Base-by-base conservation (phyloP, 2,329 filamentous ascomycete species). In the Pseudopithomyces maydicus region DNA sequence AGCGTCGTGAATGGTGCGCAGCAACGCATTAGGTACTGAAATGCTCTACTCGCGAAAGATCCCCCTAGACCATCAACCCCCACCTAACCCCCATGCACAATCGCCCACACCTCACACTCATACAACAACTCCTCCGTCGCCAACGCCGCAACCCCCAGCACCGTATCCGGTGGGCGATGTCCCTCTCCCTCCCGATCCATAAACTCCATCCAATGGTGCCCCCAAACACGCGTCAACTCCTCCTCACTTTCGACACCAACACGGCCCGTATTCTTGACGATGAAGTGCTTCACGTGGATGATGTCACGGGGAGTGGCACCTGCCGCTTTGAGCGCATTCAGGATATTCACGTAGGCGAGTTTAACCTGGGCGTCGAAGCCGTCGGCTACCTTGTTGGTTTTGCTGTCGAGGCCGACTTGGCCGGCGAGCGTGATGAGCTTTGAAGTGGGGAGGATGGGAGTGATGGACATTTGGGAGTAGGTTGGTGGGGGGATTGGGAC, bases 131-230 rank as follows among this genome's bases (percentile, higher is more conserved):
- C 63, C 36, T 66, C 65, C 57, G 63, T 65, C 26, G 73, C 71
- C 55, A 76, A 56, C 48, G 65, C 66, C 15, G 72, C 71, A 45
- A 76, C 73, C 0, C 73, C 73, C 3, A 76, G 33, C 6, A 76
- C 73, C 6, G 73, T 75, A 54, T 75, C 73, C n/a, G 73, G 73
- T 3, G 73, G 73, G 41, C 68, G 64, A 57, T 76, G 72, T 12
- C 73, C 72, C 12, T 66, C 62, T 4, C 54, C 69, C 4, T 74
- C 64, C 19, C 57, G 51, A 47, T 76, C 70, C 74, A 75, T 74
- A 42, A 72, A 76, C 29, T 73, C 63, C 2, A 70, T 71, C 74
- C 74, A 76, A 7, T 66, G 39, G 2, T 70, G 59, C 23, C 63
- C 72, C 74, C 73, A 75, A 1, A 70, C 74, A 8, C 68, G 51